Conservation (phyloP, 192 early-diverging fungal species). For the Mortierella antarctica region DNA sequence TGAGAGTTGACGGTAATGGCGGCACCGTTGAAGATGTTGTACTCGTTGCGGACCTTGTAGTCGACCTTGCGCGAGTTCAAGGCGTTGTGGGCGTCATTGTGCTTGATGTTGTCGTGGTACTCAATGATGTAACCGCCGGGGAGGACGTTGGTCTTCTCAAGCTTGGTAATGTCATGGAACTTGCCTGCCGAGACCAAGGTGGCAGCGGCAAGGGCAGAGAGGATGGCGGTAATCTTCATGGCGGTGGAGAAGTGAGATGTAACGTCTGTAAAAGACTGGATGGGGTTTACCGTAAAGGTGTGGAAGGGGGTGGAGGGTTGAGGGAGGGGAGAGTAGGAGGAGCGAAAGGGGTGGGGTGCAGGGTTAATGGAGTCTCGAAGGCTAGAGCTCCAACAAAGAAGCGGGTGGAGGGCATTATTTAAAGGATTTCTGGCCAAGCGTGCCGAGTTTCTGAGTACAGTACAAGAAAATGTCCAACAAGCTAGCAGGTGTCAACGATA, state of each 20-base stretch:
- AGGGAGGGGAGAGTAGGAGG: neutral
- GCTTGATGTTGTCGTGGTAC: conserved; percentile 24
- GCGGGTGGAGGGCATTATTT: neutral
- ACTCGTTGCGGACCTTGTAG: conserved; percentile 58
- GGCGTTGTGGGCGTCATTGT: conserved; percentile 19
- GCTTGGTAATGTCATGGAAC: conserved; percentile 18
- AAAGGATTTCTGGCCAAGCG: neutral
- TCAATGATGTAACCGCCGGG: conserved; percentile 36
- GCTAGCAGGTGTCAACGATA: too few relatives aligned
- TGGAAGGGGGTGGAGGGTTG: neutral
- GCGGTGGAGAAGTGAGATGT: neutral
- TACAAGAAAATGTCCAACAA: too few relatives aligned
- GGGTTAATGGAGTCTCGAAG: neutral
- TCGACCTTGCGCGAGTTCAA: conserved; percentile 26
- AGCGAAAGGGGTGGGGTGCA: neutral
- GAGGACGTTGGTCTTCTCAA: conserved; percentile 8
- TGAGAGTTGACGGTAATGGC: conserved; percentile 52
- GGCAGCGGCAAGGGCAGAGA: conserved; percentile 44
- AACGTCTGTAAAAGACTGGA: conserved; percentile 11
- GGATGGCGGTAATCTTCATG: conserved; percentile 44
- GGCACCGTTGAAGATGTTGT: conserved; percentile 58
- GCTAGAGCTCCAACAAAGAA: neutral
- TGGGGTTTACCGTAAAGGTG: conserved; percentile 13
- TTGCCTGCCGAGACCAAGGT: conserved; percentile 49
- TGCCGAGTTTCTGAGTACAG: too few relatives aligned